Evolutionary conservation across 495 filamentous ascomycete species (phyloP), one percentile per base, ranked within the genome.

Genomic region (Xylaria cubensis): DNA sequence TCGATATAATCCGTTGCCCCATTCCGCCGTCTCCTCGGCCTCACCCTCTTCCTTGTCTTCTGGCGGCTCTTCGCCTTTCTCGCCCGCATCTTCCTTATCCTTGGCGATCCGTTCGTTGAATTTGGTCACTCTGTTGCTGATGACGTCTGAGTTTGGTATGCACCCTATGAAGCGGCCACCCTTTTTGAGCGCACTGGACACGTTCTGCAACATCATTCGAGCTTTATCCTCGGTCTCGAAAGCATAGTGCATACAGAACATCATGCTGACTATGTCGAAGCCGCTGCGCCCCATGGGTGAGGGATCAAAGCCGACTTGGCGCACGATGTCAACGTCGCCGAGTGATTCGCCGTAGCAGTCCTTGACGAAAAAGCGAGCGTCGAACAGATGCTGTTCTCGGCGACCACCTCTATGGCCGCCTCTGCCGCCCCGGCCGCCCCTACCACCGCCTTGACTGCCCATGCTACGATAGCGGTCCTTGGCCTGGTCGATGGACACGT

Each of bases 231-330:
- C 93, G 71, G 85, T 93, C 81, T 99, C 97, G 75, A 98, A 99
- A 0, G 97, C 95, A 78, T 99, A 99, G 83, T 99, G 96, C 90
- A 99, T 97, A 78, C 94, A 95, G 76, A 99, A 99, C 96, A 99
- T 99, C 88, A 97, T 97, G 69, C 92, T 92, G 61, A 99, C 95
- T 15, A 98, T 92, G 79, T 99, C 97, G 74, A 98, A 99, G 9
- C 95, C 94, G 50, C 93, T 91, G 67, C 76, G 75, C 84, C 91
- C 75, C 88, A 88, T 74, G 86, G 86, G 76, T 70, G 85, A 83
- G 79, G 84, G 75, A 74, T 97, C 93, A 72, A 97, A 95, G 4
- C 96, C 96, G 15, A 99, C 93, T 66, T 95, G 85, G 50, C 88
- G 88, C 15, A 98, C 84, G 61, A 97, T 90, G 4, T 89, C 88